These are phyloP conservation scores for Gymnopilus dilepis DNA, from an alignment of 768 basidiomycete species.

Conservation along the genomic window DNA sequence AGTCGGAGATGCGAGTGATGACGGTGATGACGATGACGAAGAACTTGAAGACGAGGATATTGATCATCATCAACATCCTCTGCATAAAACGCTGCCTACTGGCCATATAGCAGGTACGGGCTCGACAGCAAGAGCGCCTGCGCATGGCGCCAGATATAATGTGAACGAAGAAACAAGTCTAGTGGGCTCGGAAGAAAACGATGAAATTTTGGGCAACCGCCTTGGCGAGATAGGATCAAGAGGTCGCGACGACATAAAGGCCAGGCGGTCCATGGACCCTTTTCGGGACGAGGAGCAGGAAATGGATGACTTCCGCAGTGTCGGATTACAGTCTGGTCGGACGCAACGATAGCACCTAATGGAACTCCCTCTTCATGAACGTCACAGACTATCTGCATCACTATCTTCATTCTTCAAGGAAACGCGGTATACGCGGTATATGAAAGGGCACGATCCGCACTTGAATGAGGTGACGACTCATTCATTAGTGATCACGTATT, in stretches of 20 bases:
- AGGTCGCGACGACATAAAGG: constrained; percentile 9
- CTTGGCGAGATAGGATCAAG: constrained; percentile 7
- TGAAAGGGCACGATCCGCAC: not conserved
- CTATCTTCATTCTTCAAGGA: not conserved
- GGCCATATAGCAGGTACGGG: constrained; percentile 8
- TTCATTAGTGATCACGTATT: constrained; percentile 12
- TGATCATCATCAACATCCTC: constrained; percentile 48
- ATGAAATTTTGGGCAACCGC: constrained; percentile 12
- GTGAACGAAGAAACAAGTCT: constrained; percentile 25
- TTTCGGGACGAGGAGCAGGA: constrained; percentile 31
- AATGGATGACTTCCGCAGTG: constrained; percentile 7
- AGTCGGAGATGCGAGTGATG: constrained; percentile 69
- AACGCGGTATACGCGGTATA: not conserved
- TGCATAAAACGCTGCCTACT: constrained; percentile 27
- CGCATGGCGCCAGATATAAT: not conserved
- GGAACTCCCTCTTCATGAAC: not conserved
- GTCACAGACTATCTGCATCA: not conserved
- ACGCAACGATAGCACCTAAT: constrained; percentile 14
- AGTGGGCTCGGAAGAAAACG: constrained; percentile 22
- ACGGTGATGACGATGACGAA: constrained; percentile 53
- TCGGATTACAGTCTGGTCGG: not conserved
- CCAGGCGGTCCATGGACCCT: constrained; percentile 35
- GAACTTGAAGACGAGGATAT: constrained; percentile 50
- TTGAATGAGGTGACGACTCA: not conserved
- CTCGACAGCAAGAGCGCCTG: not conserved